phyloP scores from a whole-genome alignment of 2,329 filamentous ascomycete genomes.

The Claviceps spartinae region DNA sequence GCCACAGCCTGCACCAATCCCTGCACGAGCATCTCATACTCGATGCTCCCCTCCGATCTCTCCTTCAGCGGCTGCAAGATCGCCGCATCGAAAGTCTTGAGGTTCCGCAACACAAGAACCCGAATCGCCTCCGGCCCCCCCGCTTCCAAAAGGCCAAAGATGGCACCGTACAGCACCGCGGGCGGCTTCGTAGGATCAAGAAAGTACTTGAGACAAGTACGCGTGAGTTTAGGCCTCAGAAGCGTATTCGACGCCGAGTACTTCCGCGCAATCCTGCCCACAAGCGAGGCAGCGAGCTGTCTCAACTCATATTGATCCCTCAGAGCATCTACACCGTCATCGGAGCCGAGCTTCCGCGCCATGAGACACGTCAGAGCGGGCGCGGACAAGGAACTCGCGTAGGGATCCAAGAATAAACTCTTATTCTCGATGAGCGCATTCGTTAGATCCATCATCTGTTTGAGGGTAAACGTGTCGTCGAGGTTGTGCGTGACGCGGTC shows the following conservation, averaged over 20 bases:
- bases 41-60: constrained; percentile 33
- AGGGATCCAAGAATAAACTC: constrained; percentile 56
- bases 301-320: constrained; percentile 65
- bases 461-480: constrained; percentile 77
- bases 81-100: constrained; percentile 38
- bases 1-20: constrained; percentile 41
- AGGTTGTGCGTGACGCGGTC: constrained; percentile 92
- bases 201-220: constrained; percentile 88
- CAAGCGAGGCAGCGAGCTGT: constrained; percentile 69
- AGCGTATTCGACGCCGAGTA: constrained; percentile 71
- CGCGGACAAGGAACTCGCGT: constrained; percentile 56
- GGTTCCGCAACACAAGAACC: constrained; percentile 40
- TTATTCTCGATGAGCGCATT: constrained; percentile 74
- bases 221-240: constrained; percentile 73
- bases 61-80: constrained; percentile 41
- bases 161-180: constrained; percentile 76
- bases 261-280: constrained; percentile 66
- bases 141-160: constrained; percentile 65
- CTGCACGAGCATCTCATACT: constrained; percentile 42
- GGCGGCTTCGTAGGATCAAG: constrained; percentile 74
- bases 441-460: constrained; percentile 84
- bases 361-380: constrained; percentile 86
- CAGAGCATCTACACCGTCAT: constrained; percentile 36
- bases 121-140: constrained; percentile 51
- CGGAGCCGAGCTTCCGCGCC: constrained; percentile 55